phyloP scores from a whole-genome alignment of 768 basidiomycete genomes.

The Gautieria morchelliformis region DNA sequence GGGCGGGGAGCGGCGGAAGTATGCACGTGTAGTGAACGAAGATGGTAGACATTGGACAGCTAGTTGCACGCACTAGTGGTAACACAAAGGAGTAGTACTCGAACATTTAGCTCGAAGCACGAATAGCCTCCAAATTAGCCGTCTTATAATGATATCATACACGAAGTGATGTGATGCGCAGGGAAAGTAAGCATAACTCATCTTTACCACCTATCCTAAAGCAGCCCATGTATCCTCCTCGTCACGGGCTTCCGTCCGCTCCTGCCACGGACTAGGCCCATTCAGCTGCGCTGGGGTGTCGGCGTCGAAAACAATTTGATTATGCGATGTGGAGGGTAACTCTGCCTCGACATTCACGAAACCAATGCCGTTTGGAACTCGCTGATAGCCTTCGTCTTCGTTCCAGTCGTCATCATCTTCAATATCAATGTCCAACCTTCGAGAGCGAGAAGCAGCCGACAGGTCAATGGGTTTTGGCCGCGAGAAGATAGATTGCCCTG shows the following conservation, averaged over 20 bases:
- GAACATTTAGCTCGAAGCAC: too few species aligned
- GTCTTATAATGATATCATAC: background rate
- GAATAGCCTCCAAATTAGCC: too few species aligned
- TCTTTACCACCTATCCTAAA: conserved; percentile 20
- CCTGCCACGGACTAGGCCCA: background rate
- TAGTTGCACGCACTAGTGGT: too few species aligned
- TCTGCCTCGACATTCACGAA: background rate
- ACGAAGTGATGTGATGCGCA: background rate
- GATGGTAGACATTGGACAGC: too few species aligned
- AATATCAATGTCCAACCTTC: conserved; percentile 64
- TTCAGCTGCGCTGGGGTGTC: conserved; percentile 28
- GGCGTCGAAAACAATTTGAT: conserved; percentile 58
- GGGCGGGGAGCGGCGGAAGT: too few species aligned
- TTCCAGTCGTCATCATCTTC: conserved; percentile 46
- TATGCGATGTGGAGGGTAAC: conserved; percentile 18
- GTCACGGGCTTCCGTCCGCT: conserved; percentile 38
- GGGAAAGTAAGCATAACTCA: too few species aligned
- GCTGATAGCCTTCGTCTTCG: conserved; percentile 44
- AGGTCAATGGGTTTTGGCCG: conserved; percentile 82
- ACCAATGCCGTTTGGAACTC: conserved; percentile 38
- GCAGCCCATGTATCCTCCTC: conserved; percentile 66
- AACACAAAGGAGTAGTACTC: too few species aligned
- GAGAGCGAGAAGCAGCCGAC: conserved; percentile 54
- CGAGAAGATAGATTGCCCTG: conserved; percentile 79
- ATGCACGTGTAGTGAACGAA: too few species aligned